Evolutionary conservation across 495 filamentous ascomycete genomes (phyloP).

Genomic region (Jackrogersella multiformis): DNA sequence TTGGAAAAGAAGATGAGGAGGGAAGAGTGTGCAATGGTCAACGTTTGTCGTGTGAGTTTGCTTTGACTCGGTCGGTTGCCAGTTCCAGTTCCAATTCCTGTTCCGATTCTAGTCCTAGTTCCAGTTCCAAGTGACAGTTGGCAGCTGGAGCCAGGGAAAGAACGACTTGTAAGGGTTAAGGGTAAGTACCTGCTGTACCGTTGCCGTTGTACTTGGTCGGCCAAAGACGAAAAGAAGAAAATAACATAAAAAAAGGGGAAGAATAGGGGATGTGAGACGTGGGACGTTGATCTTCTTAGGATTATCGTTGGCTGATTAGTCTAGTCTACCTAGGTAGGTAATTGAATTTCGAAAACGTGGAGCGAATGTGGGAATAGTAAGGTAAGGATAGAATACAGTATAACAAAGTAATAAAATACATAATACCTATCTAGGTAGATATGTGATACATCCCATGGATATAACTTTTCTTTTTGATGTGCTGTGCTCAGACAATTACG

Average conservation of each 20-base stretch:
- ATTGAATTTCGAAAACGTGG: conserved; percentile 41
- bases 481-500: conserved; percentile 27
- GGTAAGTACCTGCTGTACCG: conserved; percentile 21
- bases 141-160: conserved; percentile 26
- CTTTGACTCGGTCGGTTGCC: conserved; percentile 37
- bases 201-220: conserved; percentile 11
- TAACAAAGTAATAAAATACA: conserved; percentile 33
- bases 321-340: too few relatives aligned
- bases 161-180: conserved; percentile 11
- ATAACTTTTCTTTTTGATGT: too few relatives aligned
- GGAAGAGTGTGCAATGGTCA: conserved; percentile 13
- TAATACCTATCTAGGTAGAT: not conserved
- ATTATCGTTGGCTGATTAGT: conserved; percentile 22
- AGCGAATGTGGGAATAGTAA: conserved; percentile 33
- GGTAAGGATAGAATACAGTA: conserved; percentile 30
- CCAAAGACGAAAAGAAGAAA: conserved; percentile 21
- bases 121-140: conserved; percentile 13
- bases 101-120: conserved; percentile 27
- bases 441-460: conserved; percentile 16
- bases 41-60: conserved; percentile 28
- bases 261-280: conserved; percentile 18
- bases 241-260: conserved; percentile 23
- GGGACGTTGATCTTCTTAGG: conserved; percentile 33
- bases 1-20: not conserved
- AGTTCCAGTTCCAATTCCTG: conserved; percentile 24